Evolutionary conservation across 2,329 filamentous ascomycete species (phyloP), one percentile per base, ranked within the genome.

Genomic region (Rhinocladiella mackenziei): DNA sequence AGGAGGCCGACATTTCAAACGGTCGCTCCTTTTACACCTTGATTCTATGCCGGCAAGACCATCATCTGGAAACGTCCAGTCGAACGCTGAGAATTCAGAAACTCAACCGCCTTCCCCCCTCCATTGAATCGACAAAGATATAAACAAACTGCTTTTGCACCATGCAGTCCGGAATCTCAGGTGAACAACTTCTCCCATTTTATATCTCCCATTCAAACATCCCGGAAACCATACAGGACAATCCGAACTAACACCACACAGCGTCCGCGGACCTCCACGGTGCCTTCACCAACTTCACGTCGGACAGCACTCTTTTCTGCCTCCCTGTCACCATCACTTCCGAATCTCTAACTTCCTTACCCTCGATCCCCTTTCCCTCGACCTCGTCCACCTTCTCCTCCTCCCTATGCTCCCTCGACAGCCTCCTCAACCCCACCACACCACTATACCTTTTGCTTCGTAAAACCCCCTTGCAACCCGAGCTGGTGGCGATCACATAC

Each of bases 381-480:
- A 13, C 40, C 45, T 48, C 19, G 48, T 53, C 35, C 57, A 69
- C 11, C 18, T 78, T 78, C 62, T 72, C 71, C 60, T 61, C 69
- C 15, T 74, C 74, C 8, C 68, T 79, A 7, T 60, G 65, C 4
- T 60, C 65, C 39, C 69, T 83, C 28, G 60, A 68, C 39, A 60
- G 70, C 5, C 67, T 76, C 60, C 67, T 82, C 49, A 68, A 73
- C 23, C 71, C 74, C 47, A 76, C 73, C 50, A 69, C 69, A 23
- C 77, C 80, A 2, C 66, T 77, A 39, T 83, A 82, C 65, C 72
- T 83, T 45, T 68, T 83, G 42, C 70, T 83, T 51, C 78, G 79
- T 48, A 34, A 34, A 7, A 32, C 44, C 6, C 43, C 43, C 3
- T 23, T 36, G 20, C 58, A 56, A 44, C 14, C 53, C 41, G 43